Conservation (phyloP, 2,329 filamentous ascomycete genomes). For the Exophiala xenobiotica region DNA sequence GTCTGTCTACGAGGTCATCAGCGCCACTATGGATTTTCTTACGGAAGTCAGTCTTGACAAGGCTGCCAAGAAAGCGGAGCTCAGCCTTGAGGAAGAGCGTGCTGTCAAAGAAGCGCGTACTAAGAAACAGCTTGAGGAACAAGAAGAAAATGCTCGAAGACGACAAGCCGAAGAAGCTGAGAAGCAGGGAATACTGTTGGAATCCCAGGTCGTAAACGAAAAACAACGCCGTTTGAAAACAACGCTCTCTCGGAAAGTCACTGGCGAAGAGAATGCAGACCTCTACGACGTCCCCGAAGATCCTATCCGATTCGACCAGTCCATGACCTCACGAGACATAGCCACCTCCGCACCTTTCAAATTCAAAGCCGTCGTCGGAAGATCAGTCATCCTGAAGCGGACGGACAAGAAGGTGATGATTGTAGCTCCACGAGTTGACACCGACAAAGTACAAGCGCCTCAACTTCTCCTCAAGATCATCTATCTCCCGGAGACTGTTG, state of each 20-base stretch:
- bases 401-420: conserved; percentile 64
- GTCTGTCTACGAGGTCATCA: conserved; percentile 25
- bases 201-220: conserved; percentile 25
- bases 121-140: conserved; percentile 20
- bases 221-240: conserved; percentile 19
- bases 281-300: conserved; percentile 22
- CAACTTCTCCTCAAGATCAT: conserved; percentile 73
- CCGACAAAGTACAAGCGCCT: conserved; percentile 56
- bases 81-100: conserved; percentile 30
- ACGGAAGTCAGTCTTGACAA: conserved; percentile 19
- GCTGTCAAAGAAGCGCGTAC: conserved; percentile 18
- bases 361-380: conserved; percentile 71
- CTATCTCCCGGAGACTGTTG: conserved; percentile 56
- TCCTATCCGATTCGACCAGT: conserved; percentile 45
- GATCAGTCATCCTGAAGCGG: conserved; percentile 64
- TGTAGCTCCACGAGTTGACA: conserved; percentile 68
- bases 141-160: conserved; percentile 18
- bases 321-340: conserved; percentile 58
- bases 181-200: conserved; percentile 22
- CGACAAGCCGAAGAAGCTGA: conserved; percentile 26
- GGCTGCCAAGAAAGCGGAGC: conserved; percentile 16
- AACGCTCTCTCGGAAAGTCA: conserved; percentile 16
- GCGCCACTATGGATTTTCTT: conserved; percentile 27
- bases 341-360: conserved; percentile 59
- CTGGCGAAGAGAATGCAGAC: conserved; percentile 16